Base-by-base conservation (phyloP, 345 rosid genomes). In the Lepidium didymum region DNA sequence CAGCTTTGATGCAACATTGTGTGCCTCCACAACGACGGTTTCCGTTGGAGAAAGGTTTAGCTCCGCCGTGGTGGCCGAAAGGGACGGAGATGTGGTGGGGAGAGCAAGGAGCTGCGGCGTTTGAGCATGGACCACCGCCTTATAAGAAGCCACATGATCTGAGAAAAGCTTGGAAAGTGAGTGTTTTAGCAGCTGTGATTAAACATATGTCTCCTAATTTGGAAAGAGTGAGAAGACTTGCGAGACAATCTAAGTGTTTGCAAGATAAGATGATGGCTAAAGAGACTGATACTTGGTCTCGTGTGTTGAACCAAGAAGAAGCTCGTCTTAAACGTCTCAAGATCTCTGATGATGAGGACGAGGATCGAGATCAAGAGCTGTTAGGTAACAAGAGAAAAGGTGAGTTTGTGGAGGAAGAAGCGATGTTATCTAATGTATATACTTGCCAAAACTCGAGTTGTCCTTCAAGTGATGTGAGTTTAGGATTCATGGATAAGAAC, bases 31-130 rank as follows among this genome's bases (percentile, higher is more conserved):
- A 86, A 40, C 64, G 92, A 67, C 59, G 80, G 52, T 85, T 86
- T 64, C 90, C 90, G 0, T 37, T 86, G 3, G 88, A 83, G n/a
- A 79, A 53, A 56, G 87, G 92, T 5, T 45, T 82, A 40, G 81
- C 86, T 8, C 96, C 92, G 0, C 90, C 96, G 1, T 85, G 96
- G 96, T 86, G 96, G 92, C 90, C 92, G 1, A 72, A 70, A 0
- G 86, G 92, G 40, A 43, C 16, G 0, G 90, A 86, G 77, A 7
- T 61, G 0, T 82, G 96, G 96, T 86, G 92, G 96, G 92, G 83
- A 14, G 69, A 74, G 27, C 73, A 67, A 68, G 73, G 73, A 44
- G 62, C 67, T 14, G 27, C 68, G 3, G 58, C 68, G 36, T 61
- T 67, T 0, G 72, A 83, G 37, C 83, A 83, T 43, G 91, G 88